phyloP scores from a whole-genome alignment of 257 asterid genomes.

The Nicotiana undulata region DNA sequence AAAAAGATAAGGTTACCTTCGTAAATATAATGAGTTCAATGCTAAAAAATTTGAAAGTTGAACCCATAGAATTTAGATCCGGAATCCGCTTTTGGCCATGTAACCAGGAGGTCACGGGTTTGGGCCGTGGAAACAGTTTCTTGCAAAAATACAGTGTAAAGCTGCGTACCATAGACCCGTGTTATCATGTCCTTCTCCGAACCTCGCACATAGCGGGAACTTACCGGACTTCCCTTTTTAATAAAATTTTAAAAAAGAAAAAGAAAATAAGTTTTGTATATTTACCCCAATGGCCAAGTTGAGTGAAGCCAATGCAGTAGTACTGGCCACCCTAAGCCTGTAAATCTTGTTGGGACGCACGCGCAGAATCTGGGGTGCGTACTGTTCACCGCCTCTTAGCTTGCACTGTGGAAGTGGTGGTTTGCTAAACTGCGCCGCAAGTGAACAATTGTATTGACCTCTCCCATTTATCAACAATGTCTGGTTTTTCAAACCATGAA shows the following conservation, averaged over 20 bases:
- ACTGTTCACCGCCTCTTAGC: conserved; percentile 53
- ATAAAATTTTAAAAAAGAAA: too few relatives aligned
- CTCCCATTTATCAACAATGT: conserved; percentile 70
- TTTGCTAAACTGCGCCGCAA: conserved; percentile 45
- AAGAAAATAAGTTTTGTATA: neutral
- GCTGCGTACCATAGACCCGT: too few relatives aligned
- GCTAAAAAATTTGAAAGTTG: too few relatives aligned
- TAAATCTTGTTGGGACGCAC: conserved; percentile 70
- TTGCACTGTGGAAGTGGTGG: conserved; percentile 34
- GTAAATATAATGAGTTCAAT: too few relatives aligned
- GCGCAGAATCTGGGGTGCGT: conserved; percentile 60
- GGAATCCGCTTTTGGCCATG: too few relatives aligned
- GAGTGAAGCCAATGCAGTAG: conserved; percentile 73
- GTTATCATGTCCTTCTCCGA: fast-evolving
- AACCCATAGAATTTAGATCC: too few relatives aligned
- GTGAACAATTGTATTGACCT: conserved; percentile 82
- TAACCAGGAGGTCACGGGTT: too few relatives aligned
- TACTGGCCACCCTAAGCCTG: conserved; percentile 78
- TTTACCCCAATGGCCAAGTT: conserved; percentile 78
- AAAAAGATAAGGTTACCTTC: neutral
- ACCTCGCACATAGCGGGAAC: too few relatives aligned
- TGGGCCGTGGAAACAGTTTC: fast-evolving
- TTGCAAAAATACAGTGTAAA: too few relatives aligned
- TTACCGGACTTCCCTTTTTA: too few relatives aligned
- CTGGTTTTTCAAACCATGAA: conserved; percentile 17